Evolutionary conservation across 148 eudicot genomes (phyloP).

Genomic region (Camellia lanceoleosa): DNA sequence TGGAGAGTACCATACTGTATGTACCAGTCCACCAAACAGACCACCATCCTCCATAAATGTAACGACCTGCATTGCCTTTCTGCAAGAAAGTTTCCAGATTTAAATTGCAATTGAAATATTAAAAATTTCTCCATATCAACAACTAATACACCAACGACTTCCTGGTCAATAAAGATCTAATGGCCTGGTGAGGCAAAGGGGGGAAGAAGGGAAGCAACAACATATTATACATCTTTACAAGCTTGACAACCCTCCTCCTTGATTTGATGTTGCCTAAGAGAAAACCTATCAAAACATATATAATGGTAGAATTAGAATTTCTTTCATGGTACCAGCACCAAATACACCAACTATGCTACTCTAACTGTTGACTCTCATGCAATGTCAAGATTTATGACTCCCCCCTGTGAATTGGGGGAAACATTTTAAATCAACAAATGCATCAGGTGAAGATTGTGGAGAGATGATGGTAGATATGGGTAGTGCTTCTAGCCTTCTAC

Average conservation of each 20-base stretch:
- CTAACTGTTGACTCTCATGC: not conserved
- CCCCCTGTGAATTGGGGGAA: not conserved
- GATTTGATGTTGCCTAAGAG: too few relatives aligned
- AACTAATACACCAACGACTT: too few relatives aligned
- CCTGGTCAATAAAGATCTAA: too few relatives aligned
- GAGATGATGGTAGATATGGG: not conserved
- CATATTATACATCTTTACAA: too few relatives aligned
- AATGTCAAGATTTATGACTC: constrained; percentile 9
- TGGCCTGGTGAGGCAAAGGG: too few relatives aligned
- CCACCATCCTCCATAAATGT: constrained; percentile 91
- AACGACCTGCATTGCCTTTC: constrained; percentile 37
- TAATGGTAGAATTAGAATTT: not conserved
- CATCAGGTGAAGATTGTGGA: not conserved
- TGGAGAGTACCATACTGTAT: constrained; percentile 85
- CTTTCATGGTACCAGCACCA: not conserved
- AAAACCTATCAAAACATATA: not conserved
- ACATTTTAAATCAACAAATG: not conserved
- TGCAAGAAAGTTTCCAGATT: constrained; percentile 28
- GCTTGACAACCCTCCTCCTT: too few relatives aligned
- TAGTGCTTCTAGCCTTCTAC: not conserved
- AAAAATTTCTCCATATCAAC: too few relatives aligned
- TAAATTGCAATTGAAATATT: not conserved
- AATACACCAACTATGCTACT: not conserved
- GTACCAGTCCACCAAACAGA: constrained; percentile 98
- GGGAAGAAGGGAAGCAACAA: too few relatives aligned